Conservation (phyloP, 305 asterid genomes). For the Stenogyne calaminthoides region DNA sequence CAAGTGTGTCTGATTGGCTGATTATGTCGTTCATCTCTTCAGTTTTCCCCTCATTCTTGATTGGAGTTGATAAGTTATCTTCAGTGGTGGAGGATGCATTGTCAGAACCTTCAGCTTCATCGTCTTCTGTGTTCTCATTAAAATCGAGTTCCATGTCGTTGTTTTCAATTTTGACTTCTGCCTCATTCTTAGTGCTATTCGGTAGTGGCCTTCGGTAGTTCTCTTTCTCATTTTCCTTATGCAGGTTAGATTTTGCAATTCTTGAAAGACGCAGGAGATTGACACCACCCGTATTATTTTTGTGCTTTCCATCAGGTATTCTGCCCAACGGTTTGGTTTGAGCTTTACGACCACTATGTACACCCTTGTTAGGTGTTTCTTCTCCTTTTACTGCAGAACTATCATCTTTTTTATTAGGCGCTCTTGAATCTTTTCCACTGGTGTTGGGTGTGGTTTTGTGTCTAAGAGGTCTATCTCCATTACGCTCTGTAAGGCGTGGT, state of each 20-base stretch:
- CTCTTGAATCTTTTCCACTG: constrained; percentile 68
- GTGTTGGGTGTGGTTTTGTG: constrained; percentile 67
- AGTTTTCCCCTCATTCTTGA: constrained; percentile 48
- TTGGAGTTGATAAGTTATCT: constrained; percentile 64
- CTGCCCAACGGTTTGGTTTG: constrained; percentile 68
- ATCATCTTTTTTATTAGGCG: constrained; percentile 54
- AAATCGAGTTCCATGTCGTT: constrained; percentile 99
- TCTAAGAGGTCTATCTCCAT: constrained; percentile 69
- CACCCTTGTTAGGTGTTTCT: constrained; percentile 68
- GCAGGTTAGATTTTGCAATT: constrained; percentile 90
- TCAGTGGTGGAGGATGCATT: constrained; percentile 48
- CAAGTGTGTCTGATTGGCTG: constrained; percentile 54
- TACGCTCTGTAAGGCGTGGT: constrained; percentile 74
- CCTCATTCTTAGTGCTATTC: constrained; percentile 79
- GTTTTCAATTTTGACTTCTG: constrained; percentile 88
- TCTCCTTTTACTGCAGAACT: constrained; percentile 50
- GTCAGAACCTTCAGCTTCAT: constrained; percentile 83
- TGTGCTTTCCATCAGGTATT: constrained; percentile 60
- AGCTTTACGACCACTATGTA: constrained; percentile 60
- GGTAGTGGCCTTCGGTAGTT: constrained; percentile 97
- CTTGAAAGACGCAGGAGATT: constrained; percentile 94
- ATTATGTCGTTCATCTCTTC: constrained; percentile 52
- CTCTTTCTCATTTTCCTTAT: constrained; percentile 96
- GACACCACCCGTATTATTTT: constrained; percentile 59
- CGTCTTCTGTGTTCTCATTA: constrained; percentile 84